Conservation (phyloP, 2,329 filamentous ascomycete genomes). For the Coniochaeta hoffmannii region DNA sequence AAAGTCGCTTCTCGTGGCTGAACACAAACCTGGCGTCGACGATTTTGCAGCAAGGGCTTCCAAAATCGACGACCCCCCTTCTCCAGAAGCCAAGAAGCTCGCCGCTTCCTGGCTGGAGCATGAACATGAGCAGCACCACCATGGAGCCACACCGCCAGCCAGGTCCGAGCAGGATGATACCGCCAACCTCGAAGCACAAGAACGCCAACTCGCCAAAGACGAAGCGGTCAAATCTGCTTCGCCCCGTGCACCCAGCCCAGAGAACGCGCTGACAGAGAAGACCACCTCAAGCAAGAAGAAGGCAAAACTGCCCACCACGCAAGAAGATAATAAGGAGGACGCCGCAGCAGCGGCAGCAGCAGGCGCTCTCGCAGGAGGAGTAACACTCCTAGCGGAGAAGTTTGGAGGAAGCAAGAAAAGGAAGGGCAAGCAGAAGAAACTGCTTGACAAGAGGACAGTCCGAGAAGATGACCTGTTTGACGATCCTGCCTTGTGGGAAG, state of each 20-base stretch:
- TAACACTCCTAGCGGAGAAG: conserved; percentile 26
- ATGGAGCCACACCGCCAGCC: neutral
- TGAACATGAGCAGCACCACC: neutral
- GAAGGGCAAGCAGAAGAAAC: conserved; percentile 29
- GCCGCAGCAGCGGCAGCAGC: conserved; percentile 19
- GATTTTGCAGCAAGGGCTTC: neutral
- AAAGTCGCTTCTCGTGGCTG: neutral
- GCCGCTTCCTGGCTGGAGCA: conserved; percentile 4
- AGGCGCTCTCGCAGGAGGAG: conserved; percentile 20
- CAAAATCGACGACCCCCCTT: neutral
- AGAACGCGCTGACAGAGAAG: neutral
- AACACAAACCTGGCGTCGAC: neutral
- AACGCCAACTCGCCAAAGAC: conserved; percentile 1
- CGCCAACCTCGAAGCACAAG: neutral
- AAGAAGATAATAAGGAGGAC: conserved; percentile 8
- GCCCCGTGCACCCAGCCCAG: neutral
- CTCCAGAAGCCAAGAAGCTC: neutral
- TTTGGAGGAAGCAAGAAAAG: conserved; percentile 24
- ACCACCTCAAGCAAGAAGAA: conserved; percentile 5
- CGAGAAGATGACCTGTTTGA: conserved; percentile 37
- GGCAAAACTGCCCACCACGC: neutral
- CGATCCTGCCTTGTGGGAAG: conserved; percentile 36
- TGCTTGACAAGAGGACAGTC: conserved; percentile 29
- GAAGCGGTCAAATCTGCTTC: neutral
- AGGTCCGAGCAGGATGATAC: too few species aligned